Conservation (phyloP, 257 asterid genomes). For the Petrea volubilis region DNA sequence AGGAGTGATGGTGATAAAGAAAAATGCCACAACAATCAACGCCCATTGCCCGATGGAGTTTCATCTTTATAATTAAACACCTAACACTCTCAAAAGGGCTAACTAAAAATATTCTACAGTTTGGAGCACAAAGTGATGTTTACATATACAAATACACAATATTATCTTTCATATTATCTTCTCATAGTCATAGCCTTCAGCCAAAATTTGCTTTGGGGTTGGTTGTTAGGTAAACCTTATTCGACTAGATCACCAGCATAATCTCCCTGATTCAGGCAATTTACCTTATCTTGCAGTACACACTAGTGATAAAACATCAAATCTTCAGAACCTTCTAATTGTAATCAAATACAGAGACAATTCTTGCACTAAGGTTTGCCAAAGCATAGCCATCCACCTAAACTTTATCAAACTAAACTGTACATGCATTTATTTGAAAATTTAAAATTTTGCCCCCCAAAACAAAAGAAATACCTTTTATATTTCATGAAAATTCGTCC, state of each 20-base stretch:
- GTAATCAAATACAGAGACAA: constrained; percentile 6
- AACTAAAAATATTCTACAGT: too few species aligned
- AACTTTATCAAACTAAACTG: too few species aligned
- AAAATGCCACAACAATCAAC: too few species aligned
- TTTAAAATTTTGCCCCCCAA: too few species aligned
- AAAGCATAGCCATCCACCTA: constrained; percentile 5
- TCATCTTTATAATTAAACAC: not conserved
- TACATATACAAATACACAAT: not conserved
- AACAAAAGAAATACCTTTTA: too few species aligned
- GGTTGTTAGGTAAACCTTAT: not conserved
- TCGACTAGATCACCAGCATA: not conserved
- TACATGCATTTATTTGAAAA: too few species aligned
- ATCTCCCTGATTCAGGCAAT: not conserved
- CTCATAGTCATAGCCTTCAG: not conserved
- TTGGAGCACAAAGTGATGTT: not conserved
- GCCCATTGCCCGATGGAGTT: not conserved
- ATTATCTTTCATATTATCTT: not conserved
- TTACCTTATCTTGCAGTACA: not conserved
- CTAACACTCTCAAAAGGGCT: not conserved
- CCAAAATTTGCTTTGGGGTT: not conserved
- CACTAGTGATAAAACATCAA: not conserved
- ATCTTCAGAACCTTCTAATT: not conserved
- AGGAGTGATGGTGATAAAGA: too few species aligned
- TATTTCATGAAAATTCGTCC: too few species aligned
- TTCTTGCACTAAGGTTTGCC: not conserved